Evolutionary conservation across 306 rosid genomes (phyloP), one percentile per base, ranked within the genome.

Genomic region (Sesbania bispinosa): DNA sequence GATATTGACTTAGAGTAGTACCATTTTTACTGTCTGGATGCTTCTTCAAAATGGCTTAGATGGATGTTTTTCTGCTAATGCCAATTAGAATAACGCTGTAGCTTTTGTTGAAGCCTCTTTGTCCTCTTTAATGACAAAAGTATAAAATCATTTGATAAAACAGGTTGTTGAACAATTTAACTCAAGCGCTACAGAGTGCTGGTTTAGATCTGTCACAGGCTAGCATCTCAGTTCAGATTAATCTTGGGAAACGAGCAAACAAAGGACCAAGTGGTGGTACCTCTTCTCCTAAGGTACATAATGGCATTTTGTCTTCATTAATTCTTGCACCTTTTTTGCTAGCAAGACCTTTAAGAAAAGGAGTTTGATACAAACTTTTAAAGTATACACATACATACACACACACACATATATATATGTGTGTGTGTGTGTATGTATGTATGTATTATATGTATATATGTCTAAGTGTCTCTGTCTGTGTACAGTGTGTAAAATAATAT

Each of bases 121-220:
- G 54, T 64, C 47, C 43, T 55, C 33, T 63, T 51, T 39, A 32
- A 4, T 74, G 51, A 58, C 45, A 33, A n/a, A n/a, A 38, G 20
- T 23, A 18, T 62, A 46, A 45, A 75, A 53, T 71, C 72, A 67
- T 77, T 53, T 82, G 2, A 1, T 35, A 70, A 67, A 77, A 57
- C 97, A 95, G 99, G 93, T 75, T 95, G 63, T 77, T 95, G 77
- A 83, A 83, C 77, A 88, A 86, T 80, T 78, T 91, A 79, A 82
- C 96, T 61, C 96, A 91, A 63, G 99, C 96, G 10, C 75, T 95
- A 73, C 96, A 95, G 80, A 84, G 78, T 79, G 95, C 99, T 14
- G 99, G 99, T 64, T 73, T 95, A 71, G 97, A 95, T 85, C 83
- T 95, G 74, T 88, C 96, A 60, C 90, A 85, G 80, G 96, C 97